phyloP scores from a whole-genome alignment of 371 early-diverging fungal species.

The Apophysomyces trapeziformis region DNA sequence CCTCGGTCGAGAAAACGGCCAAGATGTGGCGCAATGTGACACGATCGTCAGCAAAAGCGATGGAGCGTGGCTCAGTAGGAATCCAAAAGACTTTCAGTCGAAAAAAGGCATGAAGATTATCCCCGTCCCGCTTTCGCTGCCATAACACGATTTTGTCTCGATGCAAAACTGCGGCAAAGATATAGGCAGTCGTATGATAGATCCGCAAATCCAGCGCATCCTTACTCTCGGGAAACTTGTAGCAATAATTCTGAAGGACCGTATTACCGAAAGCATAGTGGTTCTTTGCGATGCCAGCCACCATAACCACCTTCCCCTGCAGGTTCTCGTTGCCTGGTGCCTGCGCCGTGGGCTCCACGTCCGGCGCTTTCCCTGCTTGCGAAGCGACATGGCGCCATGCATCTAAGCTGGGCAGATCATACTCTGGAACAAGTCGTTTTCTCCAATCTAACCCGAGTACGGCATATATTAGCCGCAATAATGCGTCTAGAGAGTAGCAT shows the following conservation, averaged over 20 bases:
- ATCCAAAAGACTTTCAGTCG: constrained; percentile 50
- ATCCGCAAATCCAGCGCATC: constrained; percentile 33
- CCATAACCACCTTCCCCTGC: constrained; percentile 15
- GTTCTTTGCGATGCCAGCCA: constrained; percentile 23
- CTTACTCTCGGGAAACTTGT: constrained; percentile 45
- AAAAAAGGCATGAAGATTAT: constrained; percentile 28
- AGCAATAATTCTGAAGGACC: constrained; percentile 38
- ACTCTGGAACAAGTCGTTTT: constrained; percentile 10
- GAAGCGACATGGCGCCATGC: constrained; percentile 27
- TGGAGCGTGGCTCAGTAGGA: constrained; percentile 37
- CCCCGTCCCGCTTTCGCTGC: constrained; percentile 35
- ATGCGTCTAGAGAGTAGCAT: constrained; percentile 46
- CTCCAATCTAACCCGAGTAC: constrained; percentile 36
- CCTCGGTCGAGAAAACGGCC: constrained; percentile 43
- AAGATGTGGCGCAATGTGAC: constrained; percentile 39
- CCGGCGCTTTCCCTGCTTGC: constrained; percentile 22
- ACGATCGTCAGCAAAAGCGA: constrained; percentile 54
- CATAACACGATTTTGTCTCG: constrained; percentile 45
- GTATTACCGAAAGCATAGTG: constrained; percentile 28
- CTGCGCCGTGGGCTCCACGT: constrained; percentile 5
- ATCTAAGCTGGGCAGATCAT: constrained; percentile 30
- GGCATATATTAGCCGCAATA: constrained; percentile 35
- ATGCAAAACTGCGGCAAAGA: constrained; percentile 41
- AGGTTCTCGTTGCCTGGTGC: not conserved
- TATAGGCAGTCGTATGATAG: constrained; percentile 42